A percentile compares a stretch with the other conserved stretches of the same genome.
Evolutionary conservation across 805 yeast species (phyloP).

Genomic region (Kodamaea leandrae): DNA sequence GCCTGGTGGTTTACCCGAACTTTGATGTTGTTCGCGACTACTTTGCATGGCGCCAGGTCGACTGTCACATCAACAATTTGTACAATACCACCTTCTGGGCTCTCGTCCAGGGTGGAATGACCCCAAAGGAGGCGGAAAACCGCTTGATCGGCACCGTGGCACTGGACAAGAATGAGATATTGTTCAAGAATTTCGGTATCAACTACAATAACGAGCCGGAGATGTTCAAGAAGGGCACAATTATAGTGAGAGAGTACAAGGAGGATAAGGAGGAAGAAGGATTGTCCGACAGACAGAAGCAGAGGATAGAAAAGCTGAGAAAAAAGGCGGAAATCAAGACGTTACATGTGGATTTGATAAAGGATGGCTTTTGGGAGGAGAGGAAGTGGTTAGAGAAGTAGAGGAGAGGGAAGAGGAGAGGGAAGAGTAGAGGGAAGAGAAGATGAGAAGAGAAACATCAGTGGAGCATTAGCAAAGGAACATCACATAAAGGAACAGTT

Average conservation of each 20-base stretch:
- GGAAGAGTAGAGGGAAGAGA: no score
- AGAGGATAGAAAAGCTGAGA: constrained; percentile 47
- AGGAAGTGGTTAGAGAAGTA: no score
- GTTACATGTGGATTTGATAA: constrained; percentile 61
- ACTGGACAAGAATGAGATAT: constrained; percentile 83
- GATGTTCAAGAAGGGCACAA: constrained; percentile 81
- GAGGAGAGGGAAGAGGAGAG: no score
- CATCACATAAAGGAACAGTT: no score
- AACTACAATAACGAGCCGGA: constrained; percentile 92
- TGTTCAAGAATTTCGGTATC: constrained; percentile 73
- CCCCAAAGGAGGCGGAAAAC: constrained; percentile 79
- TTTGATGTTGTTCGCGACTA: constrained; percentile 65
- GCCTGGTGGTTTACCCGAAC: constrained; percentile 85
- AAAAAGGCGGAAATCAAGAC: constrained; percentile 45
- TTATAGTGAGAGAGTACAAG: constrained; percentile 48
- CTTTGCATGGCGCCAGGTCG: constrained; percentile 92
- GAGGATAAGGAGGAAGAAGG: constrained; percentile 12
- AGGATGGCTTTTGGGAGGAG: constrained; percentile 41
- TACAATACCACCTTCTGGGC: constrained; percentile 95
- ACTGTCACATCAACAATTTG: constrained; percentile 91
- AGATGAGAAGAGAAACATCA: no score
- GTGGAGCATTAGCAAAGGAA: no score
- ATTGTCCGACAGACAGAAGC: constrained; percentile 45
- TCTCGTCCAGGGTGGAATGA: constrained; percentile 68
- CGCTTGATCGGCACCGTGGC: constrained; percentile 73